Conservation (phyloP, 208 protist species). For the Leishmania gerbilli region DNA sequence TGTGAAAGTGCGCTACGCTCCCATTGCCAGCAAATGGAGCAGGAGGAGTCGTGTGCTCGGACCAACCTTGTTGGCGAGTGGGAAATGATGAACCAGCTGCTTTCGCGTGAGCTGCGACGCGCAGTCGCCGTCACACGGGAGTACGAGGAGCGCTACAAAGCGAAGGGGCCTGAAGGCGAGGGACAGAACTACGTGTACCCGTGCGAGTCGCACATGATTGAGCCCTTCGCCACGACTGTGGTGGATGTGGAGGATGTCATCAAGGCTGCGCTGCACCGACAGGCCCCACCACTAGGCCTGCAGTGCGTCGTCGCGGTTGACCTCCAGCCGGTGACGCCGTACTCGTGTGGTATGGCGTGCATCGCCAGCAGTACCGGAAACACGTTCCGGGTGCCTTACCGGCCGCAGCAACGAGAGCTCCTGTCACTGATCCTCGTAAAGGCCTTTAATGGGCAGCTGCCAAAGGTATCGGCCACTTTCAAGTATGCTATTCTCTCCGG, state of each 20-base stretch:
- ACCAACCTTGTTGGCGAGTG: slow-evolving; percentile 56
- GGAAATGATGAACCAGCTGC: slow-evolving; percentile 55
- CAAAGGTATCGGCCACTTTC: slow-evolving; percentile 46
- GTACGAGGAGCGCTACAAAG: slow-evolving; percentile 62
- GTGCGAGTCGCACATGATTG: slow-evolving; percentile 54
- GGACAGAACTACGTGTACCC: slow-evolving; percentile 61
- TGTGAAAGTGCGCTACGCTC: slow-evolving; percentile 50
- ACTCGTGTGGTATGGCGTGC: slow-evolving; percentile 62
- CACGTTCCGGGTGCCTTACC: slow-evolving; percentile 74
- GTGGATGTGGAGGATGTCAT: slow-evolving; percentile 76
- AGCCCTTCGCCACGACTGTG: slow-evolving; percentile 70
- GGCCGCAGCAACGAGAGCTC: slow-evolving; percentile 69
- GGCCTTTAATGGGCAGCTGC: slow-evolving; percentile 78
- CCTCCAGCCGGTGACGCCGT: slow-evolving; percentile 72
- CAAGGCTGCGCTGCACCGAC: slow-evolving; percentile 51
- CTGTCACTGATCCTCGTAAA: slow-evolving; percentile 58
- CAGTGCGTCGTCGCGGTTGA: slow-evolving; percentile 85
- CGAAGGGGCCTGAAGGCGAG: slow-evolving; percentile 34
- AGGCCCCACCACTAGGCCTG: slow-evolving; percentile 54
- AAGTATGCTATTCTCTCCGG: slow-evolving; percentile 83
- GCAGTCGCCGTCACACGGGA: slow-evolving; percentile 55
- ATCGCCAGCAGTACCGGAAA: slow-evolving; percentile 85
- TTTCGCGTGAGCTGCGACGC: slow-evolving; percentile 65
- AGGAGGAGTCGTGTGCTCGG: slow-evolving; percentile 47
- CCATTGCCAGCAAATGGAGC: slow-evolving; percentile 52